Conservation (phyloP, 2,329 filamentous ascomycete genomes). For the Xylariaceae sp. region DNA sequence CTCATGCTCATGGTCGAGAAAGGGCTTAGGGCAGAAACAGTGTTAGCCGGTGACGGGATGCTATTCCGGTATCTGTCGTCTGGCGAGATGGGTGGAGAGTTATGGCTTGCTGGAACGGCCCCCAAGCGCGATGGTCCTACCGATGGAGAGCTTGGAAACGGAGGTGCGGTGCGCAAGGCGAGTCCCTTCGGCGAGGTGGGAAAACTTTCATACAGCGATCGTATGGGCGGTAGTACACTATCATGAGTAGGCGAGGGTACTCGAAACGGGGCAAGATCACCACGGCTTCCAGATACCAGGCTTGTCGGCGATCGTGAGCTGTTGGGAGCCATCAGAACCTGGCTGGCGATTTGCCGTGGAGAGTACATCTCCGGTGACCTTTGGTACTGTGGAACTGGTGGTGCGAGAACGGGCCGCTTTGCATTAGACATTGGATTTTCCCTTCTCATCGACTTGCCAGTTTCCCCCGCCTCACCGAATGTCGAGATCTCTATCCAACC, state of each 20-base stretch:
- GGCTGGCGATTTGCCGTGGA: conserved; percentile 23
- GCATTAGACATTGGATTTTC: conserved; percentile 13
- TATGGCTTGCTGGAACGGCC: conserved; percentile 34
- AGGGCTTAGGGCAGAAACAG: conserved; percentile 36
- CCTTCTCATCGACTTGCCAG: conserved; percentile 4
- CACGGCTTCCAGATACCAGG: conserved; percentile 26
- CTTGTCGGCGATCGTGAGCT: conserved; percentile 35
- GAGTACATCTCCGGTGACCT: conserved; percentile 26
- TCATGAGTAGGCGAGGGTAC: conserved; percentile 36
- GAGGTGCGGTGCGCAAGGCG: conserved; percentile 25
- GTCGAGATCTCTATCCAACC: conserved; percentile 15
- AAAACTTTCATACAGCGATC: conserved; percentile 32
- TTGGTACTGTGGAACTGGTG: conserved; percentile 31
- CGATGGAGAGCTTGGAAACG: conserved; percentile 35
- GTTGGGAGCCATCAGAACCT: conserved; percentile 31
- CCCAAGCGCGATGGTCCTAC: conserved; percentile 29
- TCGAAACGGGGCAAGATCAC: conserved; percentile 35
- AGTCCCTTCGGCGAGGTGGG: conserved; percentile 33
- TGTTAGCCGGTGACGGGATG: conserved; percentile 44
- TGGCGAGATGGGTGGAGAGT: conserved; percentile 47
- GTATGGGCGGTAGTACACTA: conserved; percentile 36
- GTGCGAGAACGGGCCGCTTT: conserved; percentile 27
- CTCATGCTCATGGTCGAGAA: conserved; percentile 34
- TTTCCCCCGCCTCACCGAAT: conserved; percentile 17
- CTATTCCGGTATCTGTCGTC: conserved; percentile 42